Evolutionary conservation across 805 yeast species (phyloP), one percentile per base, ranked within the genome.

Genomic region (Monosporozyma servazzii): DNA sequence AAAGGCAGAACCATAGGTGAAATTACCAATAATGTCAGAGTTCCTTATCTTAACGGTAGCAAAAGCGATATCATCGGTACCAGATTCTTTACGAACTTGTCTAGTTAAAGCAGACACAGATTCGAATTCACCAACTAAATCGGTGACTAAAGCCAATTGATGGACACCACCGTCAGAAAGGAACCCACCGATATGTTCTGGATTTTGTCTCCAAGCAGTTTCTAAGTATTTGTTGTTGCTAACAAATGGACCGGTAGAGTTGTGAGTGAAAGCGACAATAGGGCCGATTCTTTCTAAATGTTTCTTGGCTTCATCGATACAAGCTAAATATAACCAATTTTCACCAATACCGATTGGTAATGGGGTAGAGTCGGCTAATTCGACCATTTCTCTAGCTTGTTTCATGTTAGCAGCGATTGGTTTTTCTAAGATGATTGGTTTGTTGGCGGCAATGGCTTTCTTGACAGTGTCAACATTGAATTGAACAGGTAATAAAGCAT

Each of bases 91-190:
- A 64, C 89, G 79, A 47, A 87, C 76, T 70, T 89, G 96, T 54
- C 74, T 80, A 13, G 96, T 84, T 57, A 78, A 77, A 9, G 89
- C 96, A 50, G 87, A 78, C 39, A 90, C 80, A 6, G 82, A 68
- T 47, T 77, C 80, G 15, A 88, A 83, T 23, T 75, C 73, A 49
- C 98, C 97, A 50, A 91, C 73, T 18, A 88, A 81, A 53, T 81
- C 88, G 8, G 96, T 88, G 56, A 90, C 76, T 39, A 88, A 71
- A 2, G 96, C 96, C 66, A 90, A 72, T 68, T 90, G 97, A 70
- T 91, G 98, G 23, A 91, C 98, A 65, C 97, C 98, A 62, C 96
- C 97, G 63, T 91, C 98, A 53, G 91, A 83, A 60, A 91, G 73
- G 69, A 75, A 90, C 0, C 97, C 97, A 50, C 98, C 98, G 58